Evolutionary conservation across 1,139 yeast species (phyloP), one percentile per base, ranked within the genome.

Genomic region (Candida sojae): DNA sequence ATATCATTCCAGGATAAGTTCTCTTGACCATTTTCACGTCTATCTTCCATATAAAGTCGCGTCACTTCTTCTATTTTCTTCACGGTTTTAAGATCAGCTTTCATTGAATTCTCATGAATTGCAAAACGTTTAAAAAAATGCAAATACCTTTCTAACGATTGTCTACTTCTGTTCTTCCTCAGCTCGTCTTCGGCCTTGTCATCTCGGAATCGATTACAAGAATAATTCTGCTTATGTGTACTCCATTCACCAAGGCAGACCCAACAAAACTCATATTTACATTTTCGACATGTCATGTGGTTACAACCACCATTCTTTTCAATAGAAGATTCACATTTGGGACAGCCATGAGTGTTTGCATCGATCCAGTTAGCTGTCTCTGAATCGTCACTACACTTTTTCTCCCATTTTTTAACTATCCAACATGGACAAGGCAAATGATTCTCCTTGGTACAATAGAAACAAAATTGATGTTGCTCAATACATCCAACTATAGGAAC

Each of bases 261-360:
- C 99, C 99, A 93, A 64, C 99, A 93, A 63, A 91, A 93, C 60
- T 92, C 89, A 62, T 82, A 70, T 10, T 66, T 64, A 65, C 99
- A 93, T 53, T 84, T 86, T 5, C 80, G 73, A 64, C 99, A 93
- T 0, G 84, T 79, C 97, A 93, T 92, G 68, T 93, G 99, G 67
- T 93, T 92, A 67, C 98, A 93, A 0, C 98, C 98, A 30, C 97
- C 98, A 62, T 86, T 87, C 62, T 92, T 88, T 59, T 88, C 91
- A 52, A 85, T 85, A n/a, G 75, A 66, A 0, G 84, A 63, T 21
- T 64, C 67, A 65, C 93, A 86, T 53, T 77, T 71, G 2, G 95
- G 92, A 62, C 99, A 93, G 44, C 82, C 80, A 58, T 90, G 87
- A 2, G 99, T 91, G 63, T 93, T 85, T 3, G 89, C 85, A n/a